Base-by-base conservation (phyloP, 768 basidiomycete species). In the Crucibulum laeve region DNA sequence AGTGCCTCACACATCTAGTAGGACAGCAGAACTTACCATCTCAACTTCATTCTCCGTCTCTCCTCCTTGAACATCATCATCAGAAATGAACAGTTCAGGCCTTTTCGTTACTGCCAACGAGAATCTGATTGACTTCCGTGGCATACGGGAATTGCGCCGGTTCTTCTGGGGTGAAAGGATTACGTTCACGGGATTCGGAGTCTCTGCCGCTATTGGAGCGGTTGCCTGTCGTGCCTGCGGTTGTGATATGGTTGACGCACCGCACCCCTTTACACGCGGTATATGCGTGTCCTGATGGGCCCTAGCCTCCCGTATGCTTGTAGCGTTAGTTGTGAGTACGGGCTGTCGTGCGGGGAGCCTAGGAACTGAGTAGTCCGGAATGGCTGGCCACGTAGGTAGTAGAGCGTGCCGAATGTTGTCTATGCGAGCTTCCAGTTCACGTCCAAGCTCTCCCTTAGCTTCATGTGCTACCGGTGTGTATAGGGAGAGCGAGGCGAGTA, bases 341-440 rank as follows among this genome's bases (percentile, higher is more conserved):
- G 28, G 28, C 28, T 30, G 10, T 30, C n/a, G n/a, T n/a, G n/a
- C 34, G 1, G 52, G 36, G 10, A 45, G 45, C 25, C 47, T 42
- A 4, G 45, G 40, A 13, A 44, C 41, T n/a, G 35, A 26, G 5
- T 47, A 38, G 33, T 62, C 52, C 2, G 60, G 54, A 2, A 60
- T 23, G 2, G 49, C 26, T 1, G 64, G 67, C 36, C 63, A 67
- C 5, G 52, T 39, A 0, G 67, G 57, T 5, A 65, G 48, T 14
- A 61, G 19, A 4, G 23, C 30, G 1, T 44, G 44, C 14, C 65
- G 60, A 4, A 67, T 61, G 17, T 58, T 42, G 15, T 57, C 56
- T 11, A 68, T 62, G 4, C 53, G 57, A 3, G 43, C 40, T 30
- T 62, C 59, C 1, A 65, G 22, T 0, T 40, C 28, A 6, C 21